Evolutionary conservation across 768 basidiomycete genomes (phyloP).

Genomic region (Suillus subluteus): DNA sequence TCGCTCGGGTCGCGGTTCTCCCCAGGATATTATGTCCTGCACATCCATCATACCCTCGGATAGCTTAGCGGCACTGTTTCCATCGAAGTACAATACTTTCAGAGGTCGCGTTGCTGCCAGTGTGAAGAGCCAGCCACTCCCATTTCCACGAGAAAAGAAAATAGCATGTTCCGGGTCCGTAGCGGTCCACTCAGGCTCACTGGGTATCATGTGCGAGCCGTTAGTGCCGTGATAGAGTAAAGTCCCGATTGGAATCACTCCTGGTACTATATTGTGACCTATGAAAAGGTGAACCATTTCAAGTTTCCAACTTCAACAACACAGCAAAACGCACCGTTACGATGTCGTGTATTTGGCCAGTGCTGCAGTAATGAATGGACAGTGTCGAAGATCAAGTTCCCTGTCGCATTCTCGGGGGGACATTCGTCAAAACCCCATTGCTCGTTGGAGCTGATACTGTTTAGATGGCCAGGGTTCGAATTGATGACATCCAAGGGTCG

Average conservation of each 20-base stretch:
- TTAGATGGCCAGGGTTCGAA: not conserved
- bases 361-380: constrained; percentile 39
- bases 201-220: constrained; percentile 21
- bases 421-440: constrained; percentile 25
- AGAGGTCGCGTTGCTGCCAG: constrained; percentile 17
- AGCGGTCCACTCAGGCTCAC: constrained; percentile 32
- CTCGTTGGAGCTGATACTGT: not conserved
- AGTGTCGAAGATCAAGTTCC: constrained; percentile 40
- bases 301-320: not conserved
- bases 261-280: constrained; percentile 38
- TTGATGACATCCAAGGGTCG: not conserved
- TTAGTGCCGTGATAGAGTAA: constrained; percentile 38
- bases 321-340: constrained; percentile 30
- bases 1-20: constrained; percentile 24
- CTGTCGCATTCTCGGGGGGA: constrained; percentile 32
- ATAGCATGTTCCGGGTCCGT: constrained; percentile 38
- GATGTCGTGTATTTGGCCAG: constrained; percentile 42
- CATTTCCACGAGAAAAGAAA: constrained; percentile 34
- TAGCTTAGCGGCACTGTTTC: constrained; percentile 20
- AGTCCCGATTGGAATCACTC: constrained; percentile 38
- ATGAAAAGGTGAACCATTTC: not conserved
- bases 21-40: constrained; percentile 41
- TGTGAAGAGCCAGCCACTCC: constrained; percentile 27
- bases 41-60: constrained; percentile 34
- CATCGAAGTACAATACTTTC: constrained; percentile 18